Base-by-base conservation (phyloP, 164 flowering plant species). In the Pachysandra terminalis region DNA sequence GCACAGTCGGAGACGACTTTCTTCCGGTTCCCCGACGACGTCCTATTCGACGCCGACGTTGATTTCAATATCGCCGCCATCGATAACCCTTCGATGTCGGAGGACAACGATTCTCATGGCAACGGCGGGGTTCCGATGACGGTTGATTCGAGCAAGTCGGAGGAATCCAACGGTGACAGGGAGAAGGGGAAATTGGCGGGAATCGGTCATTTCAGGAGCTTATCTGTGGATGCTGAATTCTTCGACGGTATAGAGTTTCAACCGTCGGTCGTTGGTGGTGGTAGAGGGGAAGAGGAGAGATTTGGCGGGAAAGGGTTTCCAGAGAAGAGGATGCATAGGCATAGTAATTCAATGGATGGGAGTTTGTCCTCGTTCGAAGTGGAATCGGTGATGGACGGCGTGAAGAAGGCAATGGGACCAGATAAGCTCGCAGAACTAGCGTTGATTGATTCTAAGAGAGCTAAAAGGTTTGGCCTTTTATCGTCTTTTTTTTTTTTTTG, bases 211-310 rank as follows among this genome's bases (percentile, higher is more conserved):
- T 61, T 84, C 63, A 76, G 97, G 80, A 95, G 98, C 81, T 73
- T 90, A n/a, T 95, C 98, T 0, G 88, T 92, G 19, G 98, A 90
- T 69, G 90, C 92, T 15, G 94, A 89, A 55, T 92, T 95, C 72
- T 90, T 91, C 59, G 97, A 92, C 10, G 87, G 89, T 27, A 56
- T 95, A 51, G 80, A 71, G 35, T 71, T 80, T 69, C 71, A 67
- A 40, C 65, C 65, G 14, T 40, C 66, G 28, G 60, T 28, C 25
- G 75, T 56, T 6, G 80, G 66, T 9, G 80, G 66, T 9, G 80
- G 70, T 55, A 83, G 69, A 57, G 79, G 72, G 26, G 68, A 59
- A 25, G 66, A 25, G 48, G 61, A 55, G 12, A 25, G 35, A 9
- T 21, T 21, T 24, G 62, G 60, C 32, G 78, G 74, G 25, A 21